Percentiles rank a stretch among this genome's conserved stretches.
These are phyloP conservation scores for Carallia brachiata DNA, from an alignment of 345 rosid genomes.

Conservation along the genomic window DNA sequence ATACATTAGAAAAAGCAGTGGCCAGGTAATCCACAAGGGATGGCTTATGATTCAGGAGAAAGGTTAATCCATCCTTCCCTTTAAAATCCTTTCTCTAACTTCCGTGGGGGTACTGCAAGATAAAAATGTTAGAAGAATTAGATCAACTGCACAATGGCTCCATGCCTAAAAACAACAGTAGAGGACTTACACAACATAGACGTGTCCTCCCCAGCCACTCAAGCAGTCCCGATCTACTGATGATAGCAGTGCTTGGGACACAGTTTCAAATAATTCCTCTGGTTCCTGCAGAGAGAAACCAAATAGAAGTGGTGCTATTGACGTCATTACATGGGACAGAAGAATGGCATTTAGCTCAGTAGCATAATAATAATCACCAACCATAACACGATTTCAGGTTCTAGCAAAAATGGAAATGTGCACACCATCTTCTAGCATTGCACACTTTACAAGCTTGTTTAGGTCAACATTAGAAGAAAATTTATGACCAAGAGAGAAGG, in stretches of 20 bases:
- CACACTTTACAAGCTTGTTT: neutral
- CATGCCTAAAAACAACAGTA: neutral
- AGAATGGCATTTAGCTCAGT: neutral
- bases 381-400: neutral
- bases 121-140: neutral
- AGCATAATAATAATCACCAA: neutral
- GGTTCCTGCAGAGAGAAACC: slow-evolving; percentile 54
- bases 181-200: slow-evolving; percentile 83
- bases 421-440: neutral
- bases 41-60: slow-evolving; percentile 6
- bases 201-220: slow-evolving; percentile 99
- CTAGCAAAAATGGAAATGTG: neutral
- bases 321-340: slow-evolving; percentile 1
- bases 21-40: neutral
- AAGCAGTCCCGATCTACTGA: slow-evolving; percentile 95
- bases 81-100: slow-evolving; percentile 74
- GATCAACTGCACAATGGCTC: neutral
- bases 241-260: slow-evolving; percentile 85
- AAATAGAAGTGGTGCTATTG: neutral
- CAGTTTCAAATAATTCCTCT: slow-evolving; percentile 80
- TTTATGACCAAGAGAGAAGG: neutral
- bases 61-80: slow-evolving; percentile 94
- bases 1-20: neutral
- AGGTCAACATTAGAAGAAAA: neutral
- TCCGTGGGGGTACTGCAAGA: slow-evolving; percentile 80